Percentiles rank a stretch among this genome's conserved stretches.
Evolutionary conservation across 257 asterid species (phyloP).

Genomic region (Echites panduratus): DNA sequence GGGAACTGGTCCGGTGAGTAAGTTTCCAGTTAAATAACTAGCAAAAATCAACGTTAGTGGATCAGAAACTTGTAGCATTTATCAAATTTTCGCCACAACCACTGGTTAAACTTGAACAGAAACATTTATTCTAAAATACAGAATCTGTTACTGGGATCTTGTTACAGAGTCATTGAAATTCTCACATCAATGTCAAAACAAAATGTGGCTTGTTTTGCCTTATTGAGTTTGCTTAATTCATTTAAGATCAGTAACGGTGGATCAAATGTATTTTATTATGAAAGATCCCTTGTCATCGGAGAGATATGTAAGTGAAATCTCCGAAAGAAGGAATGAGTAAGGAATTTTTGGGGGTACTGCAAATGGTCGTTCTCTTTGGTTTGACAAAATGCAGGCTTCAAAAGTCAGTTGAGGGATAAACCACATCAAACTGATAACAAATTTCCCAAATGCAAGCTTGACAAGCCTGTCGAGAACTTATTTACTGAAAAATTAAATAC

Average conservation of each 20-base stretch:
- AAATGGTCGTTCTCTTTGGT: neutral
- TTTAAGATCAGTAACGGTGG: neutral
- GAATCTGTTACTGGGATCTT: neutral
- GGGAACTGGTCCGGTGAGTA: constrained; percentile 42
- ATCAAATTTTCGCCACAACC: neutral
- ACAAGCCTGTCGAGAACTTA: neutral
- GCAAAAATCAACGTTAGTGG: constrained; percentile 17
- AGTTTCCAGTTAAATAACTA: constrained; percentile 62
- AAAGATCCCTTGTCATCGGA: too few species aligned
- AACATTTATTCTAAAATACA: neutral
- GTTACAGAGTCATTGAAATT: too few species aligned
- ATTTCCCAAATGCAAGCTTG: neutral
- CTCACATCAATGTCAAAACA: too few species aligned
- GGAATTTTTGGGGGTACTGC: neutral
- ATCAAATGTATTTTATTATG: neutral
- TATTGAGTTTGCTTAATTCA: neutral
- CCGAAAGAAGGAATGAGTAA: neutral
- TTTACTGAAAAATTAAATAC: neutral
- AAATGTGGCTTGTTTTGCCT: neutral
- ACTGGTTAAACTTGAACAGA: neutral
- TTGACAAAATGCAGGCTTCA: neutral
- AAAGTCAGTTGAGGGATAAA: neutral
- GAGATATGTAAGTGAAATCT: neutral
- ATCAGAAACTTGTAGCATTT: constrained; percentile 2
- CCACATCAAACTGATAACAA: neutral